Evolutionary conservation across 1,284 basidiomycete genomes (phyloP).

Genomic region (Ceratorhiza oryzae-sativae): DNA sequence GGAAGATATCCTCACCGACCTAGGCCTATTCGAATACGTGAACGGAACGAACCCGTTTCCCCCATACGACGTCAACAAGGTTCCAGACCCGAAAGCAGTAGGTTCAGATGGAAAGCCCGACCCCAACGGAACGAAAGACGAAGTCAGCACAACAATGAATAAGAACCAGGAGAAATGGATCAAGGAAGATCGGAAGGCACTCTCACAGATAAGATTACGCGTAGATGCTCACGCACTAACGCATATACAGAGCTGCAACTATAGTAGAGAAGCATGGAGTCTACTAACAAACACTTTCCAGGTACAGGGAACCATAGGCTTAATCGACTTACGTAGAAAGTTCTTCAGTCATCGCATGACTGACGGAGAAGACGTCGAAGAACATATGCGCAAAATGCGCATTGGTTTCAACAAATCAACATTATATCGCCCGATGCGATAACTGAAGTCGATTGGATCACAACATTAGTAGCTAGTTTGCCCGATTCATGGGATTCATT

Average conservation of each 20-base stretch:
- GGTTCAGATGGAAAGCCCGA: neutral
- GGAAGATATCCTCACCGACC: neutral
- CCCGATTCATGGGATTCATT: neutral
- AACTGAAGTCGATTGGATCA: conserved; percentile 6
- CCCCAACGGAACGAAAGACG: neutral
- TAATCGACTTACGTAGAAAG: conserved; percentile 4
- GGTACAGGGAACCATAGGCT: neutral
- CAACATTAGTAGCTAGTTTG: conserved; percentile 5
- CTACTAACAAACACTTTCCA: neutral
- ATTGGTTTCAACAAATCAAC: conserved; percentile 9
- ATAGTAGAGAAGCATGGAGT: neutral
- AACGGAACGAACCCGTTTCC: neutral
- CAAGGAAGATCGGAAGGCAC: neutral
- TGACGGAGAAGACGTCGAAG: neutral
- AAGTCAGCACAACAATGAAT: neutral
- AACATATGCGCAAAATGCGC: conserved; percentile 3
- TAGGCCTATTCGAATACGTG: neutral
- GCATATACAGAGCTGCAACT: conserved; percentile 8
- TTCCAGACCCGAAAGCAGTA: neutral
- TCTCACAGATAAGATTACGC: neutral
- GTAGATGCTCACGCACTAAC: neutral
- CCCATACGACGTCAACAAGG: neutral
- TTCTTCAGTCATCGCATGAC: conserved; percentile 17
- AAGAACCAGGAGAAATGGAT: conserved; percentile 4
- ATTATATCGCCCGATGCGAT: neutral